Percentiles rank a stretch among this genome's conserved stretches.
phyloP scores from a whole-genome alignment of 2,329 filamentous ascomycete species.

The Parastagonospora nodorum region DNA sequence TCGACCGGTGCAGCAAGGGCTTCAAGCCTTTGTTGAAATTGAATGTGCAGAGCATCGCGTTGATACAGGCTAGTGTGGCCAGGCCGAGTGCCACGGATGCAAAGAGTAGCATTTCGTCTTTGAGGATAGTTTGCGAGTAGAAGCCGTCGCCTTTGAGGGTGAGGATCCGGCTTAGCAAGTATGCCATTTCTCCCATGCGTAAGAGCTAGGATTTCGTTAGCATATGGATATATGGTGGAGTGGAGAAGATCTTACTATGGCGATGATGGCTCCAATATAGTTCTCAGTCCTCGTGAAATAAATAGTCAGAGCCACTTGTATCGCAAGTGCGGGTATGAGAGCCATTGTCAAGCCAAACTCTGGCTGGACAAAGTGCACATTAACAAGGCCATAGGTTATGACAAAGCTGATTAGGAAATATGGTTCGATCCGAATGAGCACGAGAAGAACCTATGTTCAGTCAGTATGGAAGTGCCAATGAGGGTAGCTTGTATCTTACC shows the following conservation, averaged over 20 bases:
- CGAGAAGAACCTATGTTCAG: conserved; percentile 17
- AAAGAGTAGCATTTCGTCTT: conserved; percentile 31
- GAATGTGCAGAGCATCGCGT: conserved; percentile 14
- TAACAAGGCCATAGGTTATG: conserved; percentile 23
- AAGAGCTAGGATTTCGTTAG: conserved; percentile 11
- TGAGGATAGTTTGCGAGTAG: conserved; percentile 16
- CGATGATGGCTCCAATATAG: conserved; percentile 9
- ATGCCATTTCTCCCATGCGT: conserved; percentile 21
- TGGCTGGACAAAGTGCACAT: conserved; percentile 26
- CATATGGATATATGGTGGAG: background rate
- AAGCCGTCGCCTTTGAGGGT: conserved; percentile 14
- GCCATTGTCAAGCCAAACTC: conserved; percentile 30
- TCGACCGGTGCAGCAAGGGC: conserved; percentile 18
- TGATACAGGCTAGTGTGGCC: conserved; percentile 6
- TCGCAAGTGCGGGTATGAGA: conserved; percentile 23
- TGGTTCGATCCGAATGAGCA: conserved; percentile 21
- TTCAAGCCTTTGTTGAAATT: conserved; percentile 31
- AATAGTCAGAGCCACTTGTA: conserved; percentile 17
- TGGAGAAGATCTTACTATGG: conserved; percentile 15
- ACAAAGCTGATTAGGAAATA: conserved; percentile 29
- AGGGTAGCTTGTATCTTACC: conserved; percentile 3
- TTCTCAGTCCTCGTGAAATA: conserved; percentile 18
- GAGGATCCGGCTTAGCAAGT: conserved; percentile 25
- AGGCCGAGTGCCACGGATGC: conserved; percentile 13
- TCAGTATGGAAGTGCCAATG: background rate